Conservation (phyloP, 2,329 filamentous ascomycete genomes). For the Trichophyton verrucosum region DNA sequence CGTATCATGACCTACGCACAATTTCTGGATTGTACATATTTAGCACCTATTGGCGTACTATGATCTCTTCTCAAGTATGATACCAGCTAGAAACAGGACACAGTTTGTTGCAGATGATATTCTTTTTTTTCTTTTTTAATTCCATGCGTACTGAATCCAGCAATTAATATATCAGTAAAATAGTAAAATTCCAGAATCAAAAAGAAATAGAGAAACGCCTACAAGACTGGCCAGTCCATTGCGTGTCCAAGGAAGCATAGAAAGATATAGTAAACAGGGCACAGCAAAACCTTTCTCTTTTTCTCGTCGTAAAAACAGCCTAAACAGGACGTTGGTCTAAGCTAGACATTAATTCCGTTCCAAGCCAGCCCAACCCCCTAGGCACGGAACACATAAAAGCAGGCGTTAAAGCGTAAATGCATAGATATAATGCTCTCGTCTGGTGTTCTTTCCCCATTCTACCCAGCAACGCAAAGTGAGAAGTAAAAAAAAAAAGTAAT, state of each 20-base stretch:
- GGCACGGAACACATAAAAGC: not conserved
- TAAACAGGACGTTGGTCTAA: not conserved
- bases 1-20: not conserved
- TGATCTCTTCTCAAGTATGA: not conserved
- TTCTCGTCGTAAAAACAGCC: not conserved
- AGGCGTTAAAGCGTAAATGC: not conserved
- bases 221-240: not conserved
- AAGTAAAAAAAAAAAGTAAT: too few species aligned
- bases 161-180: not conserved
- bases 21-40: not conserved
- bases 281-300: not conserved
- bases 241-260: not conserved
- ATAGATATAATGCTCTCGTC: not conserved
- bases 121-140: not conserved
- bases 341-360: not conserved
- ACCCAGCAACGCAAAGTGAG: not conserved
- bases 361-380: not conserved
- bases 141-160: constrained; percentile 1
- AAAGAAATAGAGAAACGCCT: not conserved
- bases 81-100: not conserved
- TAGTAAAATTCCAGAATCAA: not conserved
- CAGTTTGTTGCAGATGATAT: not conserved
- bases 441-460: not conserved
- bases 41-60: not conserved
- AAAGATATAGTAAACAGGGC: not conserved